phyloP scores from a whole-genome alignment of 441 rosid genomes.

The Jatropha podagrica region DNA sequence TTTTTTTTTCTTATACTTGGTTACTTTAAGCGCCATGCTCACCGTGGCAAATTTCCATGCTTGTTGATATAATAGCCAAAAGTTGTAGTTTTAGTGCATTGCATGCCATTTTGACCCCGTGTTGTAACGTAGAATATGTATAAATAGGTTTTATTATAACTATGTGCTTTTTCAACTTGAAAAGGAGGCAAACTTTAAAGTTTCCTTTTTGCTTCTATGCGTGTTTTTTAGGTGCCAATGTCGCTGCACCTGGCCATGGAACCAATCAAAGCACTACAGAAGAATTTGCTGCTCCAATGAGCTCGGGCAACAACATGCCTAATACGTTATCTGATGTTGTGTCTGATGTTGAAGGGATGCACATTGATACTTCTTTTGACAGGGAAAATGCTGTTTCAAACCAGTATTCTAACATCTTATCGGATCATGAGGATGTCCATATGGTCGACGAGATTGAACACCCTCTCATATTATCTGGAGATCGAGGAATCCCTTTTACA shows the following conservation, averaged over 20 bases:
- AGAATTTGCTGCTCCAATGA: slow-evolving; percentile 33
- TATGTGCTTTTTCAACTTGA: not conserved
- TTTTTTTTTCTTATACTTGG: not conserved
- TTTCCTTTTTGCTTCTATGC: slow-evolving; percentile 14
- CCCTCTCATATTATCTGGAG: slow-evolving; percentile 50
- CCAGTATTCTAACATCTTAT: slow-evolving; percentile 28
- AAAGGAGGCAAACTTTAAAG: not conserved
- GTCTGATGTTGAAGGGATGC: slow-evolving; percentile 63
- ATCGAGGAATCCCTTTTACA: slow-evolving; percentile 74
- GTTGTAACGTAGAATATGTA: not conserved
- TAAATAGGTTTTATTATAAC: too few species aligned
- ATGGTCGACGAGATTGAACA: slow-evolving; percentile 53
- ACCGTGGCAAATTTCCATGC: not conserved
- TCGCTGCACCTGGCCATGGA: slow-evolving; percentile 33
- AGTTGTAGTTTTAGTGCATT: not conserved
- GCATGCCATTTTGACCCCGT: not conserved
- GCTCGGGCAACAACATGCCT: slow-evolving; percentile 35
- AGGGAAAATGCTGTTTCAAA: slow-evolving; percentile 30
- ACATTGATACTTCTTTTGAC: slow-evolving; percentile 41
- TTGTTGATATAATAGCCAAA: slow-evolving; percentile 1
- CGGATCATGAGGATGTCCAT: slow-evolving; percentile 36
- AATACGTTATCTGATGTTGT: slow-evolving; percentile 42
- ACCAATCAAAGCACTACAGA: slow-evolving; percentile 31
- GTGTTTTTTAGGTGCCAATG: slow-evolving; percentile 38
- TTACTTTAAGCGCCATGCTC: not conserved